Evolutionary conservation across 164 flowering plant genomes (phyloP), one percentile per base, ranked within the genome.

Genomic region (Amborella trichopoda): DNA sequence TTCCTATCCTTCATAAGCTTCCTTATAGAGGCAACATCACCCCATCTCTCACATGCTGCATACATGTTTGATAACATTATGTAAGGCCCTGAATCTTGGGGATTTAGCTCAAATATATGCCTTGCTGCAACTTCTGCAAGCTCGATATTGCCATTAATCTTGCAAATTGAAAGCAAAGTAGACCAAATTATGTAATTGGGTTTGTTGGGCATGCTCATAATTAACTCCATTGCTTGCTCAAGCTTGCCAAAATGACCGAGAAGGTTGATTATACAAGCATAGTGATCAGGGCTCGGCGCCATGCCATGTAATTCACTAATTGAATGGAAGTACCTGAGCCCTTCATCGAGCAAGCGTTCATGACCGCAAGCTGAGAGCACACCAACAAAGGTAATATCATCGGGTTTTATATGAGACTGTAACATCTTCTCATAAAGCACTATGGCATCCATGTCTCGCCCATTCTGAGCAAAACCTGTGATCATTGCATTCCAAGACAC

Each of bases 401-500:
- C 76, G 8, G 89, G 89, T 49, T 59, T 68, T 34, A 71, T 3
- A 5, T 59, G 48, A 38, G 60, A 67, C 23, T 56, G 48, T 44
- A 69, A 28, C 89, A 80, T 73, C 20, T 28, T 49, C n/a, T 69
- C 68, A 48, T 52, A 80, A 2, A 77, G 74, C 8, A 32, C 48
- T 40, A 80, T 65, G 46, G 80, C 88, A 48, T 69, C 71, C 28
- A 27, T 20, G 52, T 60, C 78, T 28, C 48, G 52, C 19, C 88
- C 84, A 60, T 80, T 69, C 42, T 68, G 66, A 6, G 78, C 71
- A 45, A 54, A 62, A 13, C 67, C 69, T 16, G 46, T 24, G 13
- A 82, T 80, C 85, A 89, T 80, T 8, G 90, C 78, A 50, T 85
- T 89, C 80, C 84, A 89, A 12, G 83, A 75, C 13, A 72, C 81